These are phyloP conservation scores for Pyracantha coccinea DNA, from an alignment of 331 rosid species.

Conservation along the genomic window DNA sequence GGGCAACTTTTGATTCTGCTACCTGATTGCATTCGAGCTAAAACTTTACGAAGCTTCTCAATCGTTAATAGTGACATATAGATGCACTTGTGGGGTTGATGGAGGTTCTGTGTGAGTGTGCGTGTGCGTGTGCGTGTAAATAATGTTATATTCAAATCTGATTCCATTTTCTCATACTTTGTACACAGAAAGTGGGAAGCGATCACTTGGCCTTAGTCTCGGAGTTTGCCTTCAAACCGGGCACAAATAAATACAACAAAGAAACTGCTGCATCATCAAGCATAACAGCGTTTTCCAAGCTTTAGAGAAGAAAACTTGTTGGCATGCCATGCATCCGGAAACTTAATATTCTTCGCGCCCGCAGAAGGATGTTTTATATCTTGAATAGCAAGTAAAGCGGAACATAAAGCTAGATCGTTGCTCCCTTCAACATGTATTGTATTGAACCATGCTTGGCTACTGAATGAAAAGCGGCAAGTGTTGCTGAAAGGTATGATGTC, in stretches of 20 bases:
- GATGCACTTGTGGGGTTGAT: not conserved
- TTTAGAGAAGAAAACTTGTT: conserved; percentile 16
- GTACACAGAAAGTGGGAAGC: conserved; percentile 68
- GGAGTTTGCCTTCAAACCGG: conserved; percentile 57
- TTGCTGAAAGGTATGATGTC: too few relatives aligned
- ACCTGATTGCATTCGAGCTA: not conserved
- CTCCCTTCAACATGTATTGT: too few relatives aligned
- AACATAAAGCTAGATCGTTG: too few relatives aligned
- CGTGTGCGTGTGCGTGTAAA: not conserved
- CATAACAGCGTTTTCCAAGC: conserved; percentile 1
- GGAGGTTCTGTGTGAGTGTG: not conserved
- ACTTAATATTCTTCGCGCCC: too few relatives aligned
- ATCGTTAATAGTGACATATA: not conserved
- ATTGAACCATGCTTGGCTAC: too few relatives aligned
- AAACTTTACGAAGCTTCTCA: not conserved
- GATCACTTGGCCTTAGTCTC: conserved; percentile 80
- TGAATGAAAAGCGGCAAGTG: rapidly evolving
- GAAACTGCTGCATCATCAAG: not conserved
- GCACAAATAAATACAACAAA: conserved; percentile 13
- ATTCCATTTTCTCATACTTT: not conserved
- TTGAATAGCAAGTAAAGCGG: too few relatives aligned
- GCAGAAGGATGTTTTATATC: too few relatives aligned
- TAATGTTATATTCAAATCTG: not conserved
- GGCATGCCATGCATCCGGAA: not conserved
- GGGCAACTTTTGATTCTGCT: conserved; percentile 1